These are phyloP conservation scores for Starmerella bombicola DNA, from an alignment of 805 yeast species.

Conservation along the genomic window DNA sequence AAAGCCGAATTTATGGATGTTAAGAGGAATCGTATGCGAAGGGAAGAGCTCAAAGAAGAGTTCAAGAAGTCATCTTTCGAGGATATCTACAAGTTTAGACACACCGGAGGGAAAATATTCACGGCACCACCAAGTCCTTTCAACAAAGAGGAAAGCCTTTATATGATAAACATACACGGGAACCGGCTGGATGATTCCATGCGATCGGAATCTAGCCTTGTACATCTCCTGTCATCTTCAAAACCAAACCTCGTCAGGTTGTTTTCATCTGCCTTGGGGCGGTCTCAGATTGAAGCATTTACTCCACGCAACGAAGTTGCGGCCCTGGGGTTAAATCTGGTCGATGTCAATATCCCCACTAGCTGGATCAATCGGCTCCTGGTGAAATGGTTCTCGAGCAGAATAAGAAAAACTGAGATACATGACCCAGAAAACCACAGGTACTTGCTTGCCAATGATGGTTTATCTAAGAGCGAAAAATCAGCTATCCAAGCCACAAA, in stretches of 20 bases:
- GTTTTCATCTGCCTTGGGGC: conserved; percentile 59
- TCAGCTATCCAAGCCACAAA: conserved; percentile 56
- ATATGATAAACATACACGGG: conserved; percentile 69
- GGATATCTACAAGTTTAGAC: conserved; percentile 49
- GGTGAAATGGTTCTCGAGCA: conserved; percentile 40
- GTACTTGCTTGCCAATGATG: conserved; percentile 53
- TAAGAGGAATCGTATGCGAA: conserved; percentile 37
- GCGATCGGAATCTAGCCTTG: conserved; percentile 19
- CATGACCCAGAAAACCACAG: conserved; percentile 36
- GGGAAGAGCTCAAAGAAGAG: conserved; percentile 46
- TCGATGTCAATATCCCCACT: conserved; percentile 68
- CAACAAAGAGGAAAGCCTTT: conserved; percentile 55
- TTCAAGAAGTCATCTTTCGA: conserved; percentile 56
- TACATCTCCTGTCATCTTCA: conserved; percentile 6
- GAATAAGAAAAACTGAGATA: conserved; percentile 37
- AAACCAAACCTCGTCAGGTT: conserved; percentile 54
- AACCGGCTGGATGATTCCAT: conserved; percentile 33
- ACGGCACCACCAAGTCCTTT: conserved; percentile 71
- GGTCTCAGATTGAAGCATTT: conserved; percentile 49
- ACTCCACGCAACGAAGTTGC: conserved; percentile 38
- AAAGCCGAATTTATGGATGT: conserved; percentile 39
- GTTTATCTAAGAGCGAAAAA: conserved; percentile 45
- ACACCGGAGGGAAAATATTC: conserved; percentile 76
- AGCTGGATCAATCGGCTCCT: conserved; percentile 55
- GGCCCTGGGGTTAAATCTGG: conserved; percentile 43